Base-by-base conservation (phyloP, 495 filamentous ascomycete genomes). In the Penicillium angulare region DNA sequence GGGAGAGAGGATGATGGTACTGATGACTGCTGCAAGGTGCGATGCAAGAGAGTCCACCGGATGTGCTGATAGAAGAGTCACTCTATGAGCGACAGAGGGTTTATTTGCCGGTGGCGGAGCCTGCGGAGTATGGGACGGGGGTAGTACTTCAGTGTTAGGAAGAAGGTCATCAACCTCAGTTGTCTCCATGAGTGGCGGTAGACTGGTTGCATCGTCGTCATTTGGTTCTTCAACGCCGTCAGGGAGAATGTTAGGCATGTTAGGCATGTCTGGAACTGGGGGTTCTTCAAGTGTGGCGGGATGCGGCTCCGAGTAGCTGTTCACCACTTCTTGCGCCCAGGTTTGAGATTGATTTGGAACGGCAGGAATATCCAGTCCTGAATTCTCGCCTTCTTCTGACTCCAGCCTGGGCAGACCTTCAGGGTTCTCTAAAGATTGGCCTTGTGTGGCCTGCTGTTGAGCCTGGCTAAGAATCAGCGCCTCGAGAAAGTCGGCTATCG, bases 11-110 rank as follows among this genome's bases (percentile, higher is more conserved):
- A 79, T 58, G 9, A 76, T 57, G 18, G 56, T 59, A 5, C 69
- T 74, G 32, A 78, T 60, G 31, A 74, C 60, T 17, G 68, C 64
- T 7, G 78, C 66, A 15, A 79, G 64, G 35, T 75, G 71, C 1
- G 68, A 71, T 16, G 74, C 69, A 16, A 80, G 57, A 4, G 69
- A 73, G 50, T 76, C 69, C 5, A 75, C 68, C 3, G 72, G 69
- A 38, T 75, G 66, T 4, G 71, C 65, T n/a, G 75, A 76, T n/a
- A 81, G 74, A 3, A 75, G 67, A 0, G 78, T 81, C 3, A 80
- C 67, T 43, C 78, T 67, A 49, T 79, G 69, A 15, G 64, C 47
- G 7, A 47, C 48, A n/a, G 33, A 5, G 8, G 32, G 33, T 10
- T 35, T 16, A n/a, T 20, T 17, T 13, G 20, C 17, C 20, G 24